Evolutionary conservation across 176 grass and related monocot genomes (phyloP), one percentile per base, ranked within the genome.

Genomic region (Oryza glumipatula): DNA sequence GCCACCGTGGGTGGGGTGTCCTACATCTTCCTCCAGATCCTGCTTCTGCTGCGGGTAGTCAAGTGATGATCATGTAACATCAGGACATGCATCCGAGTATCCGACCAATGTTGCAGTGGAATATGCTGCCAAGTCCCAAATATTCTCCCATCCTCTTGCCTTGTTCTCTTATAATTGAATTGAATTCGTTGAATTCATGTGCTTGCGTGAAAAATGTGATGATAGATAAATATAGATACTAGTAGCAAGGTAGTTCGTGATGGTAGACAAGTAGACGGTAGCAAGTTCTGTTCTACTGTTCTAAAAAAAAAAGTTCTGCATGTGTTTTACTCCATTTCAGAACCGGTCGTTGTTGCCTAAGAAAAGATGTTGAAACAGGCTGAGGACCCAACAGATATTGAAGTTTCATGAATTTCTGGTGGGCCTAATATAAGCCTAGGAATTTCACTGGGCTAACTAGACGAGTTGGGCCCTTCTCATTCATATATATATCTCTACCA

Each of bases 1-100:
- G 91, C 96, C 75, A 99, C 96, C 2, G 72, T 96, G 28, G 91
- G 96, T 36, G 96, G 94, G 11, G 92, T 26, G 17, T 99, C 96
- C 66, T 96, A 87, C 72, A 82, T 99, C 64, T 99, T 94, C 70
- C 79, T 99, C 28, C 96, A 99, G 89, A 54, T 99, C 35, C 80
- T 99, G 48, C 66, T 94, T 28, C 78, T 99, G 43, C 87, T 94
- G 13, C 68, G 72, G 17, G 96, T 96, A 43, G 80, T 90, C 45
- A 74, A 84, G 7, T 91, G 75, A 87, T 38, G 4, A 87, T 38
- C 33, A 51, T 49, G 41, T 60, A 54, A 54, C 56, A 61, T 7
- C 16, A 1, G 17, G 1, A 21, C 17, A 58, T 58, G 52, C 6
- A 58, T 58, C 43, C 35, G 35, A 36, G 52, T 1, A 58, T 58